phyloP scores from a whole-genome alignment of 192 early-diverging fungal genomes.

The Linnemannia elongata region DNA sequence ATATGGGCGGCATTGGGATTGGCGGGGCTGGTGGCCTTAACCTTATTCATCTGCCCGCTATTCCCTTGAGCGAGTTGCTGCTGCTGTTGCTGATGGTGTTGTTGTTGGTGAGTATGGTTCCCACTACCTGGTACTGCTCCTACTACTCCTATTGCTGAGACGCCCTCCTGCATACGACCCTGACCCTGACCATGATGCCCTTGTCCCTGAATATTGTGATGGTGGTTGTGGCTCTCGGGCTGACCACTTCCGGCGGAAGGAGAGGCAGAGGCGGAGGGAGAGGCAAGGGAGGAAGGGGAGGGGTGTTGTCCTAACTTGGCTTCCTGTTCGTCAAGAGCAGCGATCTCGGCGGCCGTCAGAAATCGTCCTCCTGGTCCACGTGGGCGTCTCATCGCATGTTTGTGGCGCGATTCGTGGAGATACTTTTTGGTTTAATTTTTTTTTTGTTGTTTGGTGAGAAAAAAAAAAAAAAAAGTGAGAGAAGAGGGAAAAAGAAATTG shows the following conservation, averaged over 20 bases:
- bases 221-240: constrained; percentile 1
- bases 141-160: not conserved
- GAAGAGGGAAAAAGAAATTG: not conserved
- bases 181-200: not conserved
- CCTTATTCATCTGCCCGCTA: not conserved
- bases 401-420: constrained; percentile 96
- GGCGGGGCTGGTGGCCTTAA: not conserved
- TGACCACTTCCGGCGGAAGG: not conserved
- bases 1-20: not conserved
- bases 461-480: not conserved
- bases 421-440: constrained; percentile 68
- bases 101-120: not conserved
- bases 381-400: constrained; percentile 96
- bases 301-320: constrained; percentile 2
- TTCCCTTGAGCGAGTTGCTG: not conserved
- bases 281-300: not conserved
- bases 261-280: not conserved
- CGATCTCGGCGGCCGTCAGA: constrained; percentile 69
- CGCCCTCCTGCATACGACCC: not conserved
- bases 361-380: constrained; percentile 98
- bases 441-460: constrained; percentile 15
- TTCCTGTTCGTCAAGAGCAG: constrained; percentile 44
- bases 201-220: not conserved
- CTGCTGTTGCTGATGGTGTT: not conserved
- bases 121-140: not conserved